Evolutionary conservation across 768 basidiomycete species (phyloP).

Genomic region (Tubosaeta sp.): DNA sequence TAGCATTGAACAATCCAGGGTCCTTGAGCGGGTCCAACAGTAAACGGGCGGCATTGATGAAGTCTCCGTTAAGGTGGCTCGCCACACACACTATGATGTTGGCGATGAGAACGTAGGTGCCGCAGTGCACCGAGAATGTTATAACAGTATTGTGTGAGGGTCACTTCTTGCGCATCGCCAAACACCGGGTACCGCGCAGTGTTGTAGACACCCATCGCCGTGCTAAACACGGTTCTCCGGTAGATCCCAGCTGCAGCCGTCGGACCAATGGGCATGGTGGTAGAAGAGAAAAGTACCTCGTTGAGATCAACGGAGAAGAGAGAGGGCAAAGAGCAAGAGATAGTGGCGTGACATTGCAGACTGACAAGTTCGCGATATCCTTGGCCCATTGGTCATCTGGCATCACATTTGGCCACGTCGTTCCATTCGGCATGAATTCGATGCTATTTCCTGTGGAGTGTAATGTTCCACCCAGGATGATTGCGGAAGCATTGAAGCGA

Average conservation of each 20-base stretch:
- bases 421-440: conserved; percentile 13
- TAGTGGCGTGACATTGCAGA: conserved; percentile 6
- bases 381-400: conserved; percentile 11
- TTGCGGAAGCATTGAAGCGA: conserved; percentile 11
- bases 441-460: conserved; percentile 5
- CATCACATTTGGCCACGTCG: conserved; percentile 11
- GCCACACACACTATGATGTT: conserved; percentile 1
- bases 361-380: conserved; percentile 15
- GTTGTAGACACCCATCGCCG: conserved; percentile 11
- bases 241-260: background rate
- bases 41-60: conserved; percentile 1
- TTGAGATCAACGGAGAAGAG: too few relatives aligned
- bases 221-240: conserved; percentile 5
- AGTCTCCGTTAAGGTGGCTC: conserved; percentile 1
- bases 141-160: background rate
- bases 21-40: conserved; percentile 4
- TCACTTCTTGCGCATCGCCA: conserved; percentile 32
- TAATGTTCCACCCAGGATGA: conserved; percentile 8
- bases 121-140: background rate
- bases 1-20: conserved; percentile 1
- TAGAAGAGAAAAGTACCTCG: too few relatives aligned
- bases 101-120: conserved; percentile 1
- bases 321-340: background rate
- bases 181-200: conserved; percentile 39
- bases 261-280: too few relatives aligned